Evolutionary conservation across 2,329 filamentous ascomycete genomes (phyloP).

Genomic region (Botrytis porri): DNA sequence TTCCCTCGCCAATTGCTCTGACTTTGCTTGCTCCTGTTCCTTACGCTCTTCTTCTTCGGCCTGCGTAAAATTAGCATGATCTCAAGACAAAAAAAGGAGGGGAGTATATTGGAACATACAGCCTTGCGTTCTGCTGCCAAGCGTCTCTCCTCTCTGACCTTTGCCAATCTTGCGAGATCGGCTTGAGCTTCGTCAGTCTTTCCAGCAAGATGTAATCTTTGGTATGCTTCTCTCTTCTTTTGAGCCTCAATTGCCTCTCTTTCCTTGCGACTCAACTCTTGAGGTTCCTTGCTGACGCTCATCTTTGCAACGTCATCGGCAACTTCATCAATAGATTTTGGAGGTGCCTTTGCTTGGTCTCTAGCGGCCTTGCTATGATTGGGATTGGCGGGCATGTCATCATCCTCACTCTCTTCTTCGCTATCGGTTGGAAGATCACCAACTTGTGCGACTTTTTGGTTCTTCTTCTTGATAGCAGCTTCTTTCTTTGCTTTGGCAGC

Average conservation of each 20-base stretch:
- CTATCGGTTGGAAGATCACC: slow-evolving; percentile 79
- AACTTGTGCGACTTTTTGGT: slow-evolving; percentile 68
- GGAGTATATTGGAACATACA: slow-evolving; percentile 48
- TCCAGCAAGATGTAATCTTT: slow-evolving; percentile 87
- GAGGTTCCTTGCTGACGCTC: slow-evolving; percentile 43
- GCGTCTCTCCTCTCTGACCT: slow-evolving; percentile 83
- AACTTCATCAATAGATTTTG: slow-evolving; percentile 46
- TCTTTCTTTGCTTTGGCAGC: slow-evolving; percentile 88
- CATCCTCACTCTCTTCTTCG: slow-evolving; percentile 55
- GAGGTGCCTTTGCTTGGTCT: slow-evolving; percentile 49
- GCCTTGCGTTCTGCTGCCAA: slow-evolving; percentile 79
- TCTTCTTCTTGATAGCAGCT: slow-evolving; percentile 76
- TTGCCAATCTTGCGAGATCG: slow-evolving; percentile 76
- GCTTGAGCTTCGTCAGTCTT: slow-evolving; percentile 95
- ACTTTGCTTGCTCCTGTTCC: slow-evolving; percentile 42
- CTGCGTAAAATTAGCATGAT: slow-evolving; percentile 34
- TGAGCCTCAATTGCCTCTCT: slow-evolving; percentile 80
- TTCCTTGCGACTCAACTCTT: slow-evolving; percentile 64
- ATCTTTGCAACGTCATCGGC: slow-evolving; percentile 57
- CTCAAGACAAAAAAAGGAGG: neutral
- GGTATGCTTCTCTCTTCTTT: slow-evolving; percentile 84
- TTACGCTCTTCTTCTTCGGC: slow-evolving; percentile 41
- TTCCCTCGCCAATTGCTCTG: slow-evolving; percentile 46
- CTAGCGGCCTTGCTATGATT: slow-evolving; percentile 80
- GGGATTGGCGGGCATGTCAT: slow-evolving; percentile 79